These are phyloP conservation scores for Ophioceras dolichostomum DNA, from an alignment of 2,329 filamentous ascomycete genomes.

Conservation along the genomic window DNA sequence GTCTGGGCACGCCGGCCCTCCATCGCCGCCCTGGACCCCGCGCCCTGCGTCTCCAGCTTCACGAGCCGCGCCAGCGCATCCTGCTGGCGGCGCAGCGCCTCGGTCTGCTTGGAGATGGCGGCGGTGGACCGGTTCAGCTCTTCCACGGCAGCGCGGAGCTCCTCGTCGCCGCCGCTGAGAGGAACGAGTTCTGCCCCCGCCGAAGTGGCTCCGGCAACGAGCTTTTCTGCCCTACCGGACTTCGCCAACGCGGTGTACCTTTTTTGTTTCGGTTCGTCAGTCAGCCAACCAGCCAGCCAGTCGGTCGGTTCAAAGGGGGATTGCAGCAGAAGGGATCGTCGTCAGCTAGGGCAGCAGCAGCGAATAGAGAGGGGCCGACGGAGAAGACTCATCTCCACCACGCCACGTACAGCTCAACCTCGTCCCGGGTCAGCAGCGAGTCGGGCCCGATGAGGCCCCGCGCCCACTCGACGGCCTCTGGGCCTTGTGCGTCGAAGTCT, in stretches of 20 bases:
- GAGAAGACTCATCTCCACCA: neutral
- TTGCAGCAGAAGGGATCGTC: no score
- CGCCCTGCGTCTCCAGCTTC: constrained; percentile 24
- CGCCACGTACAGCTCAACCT: constrained; percentile 36
- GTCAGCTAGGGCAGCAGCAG: neutral
- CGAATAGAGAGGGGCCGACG: neutral
- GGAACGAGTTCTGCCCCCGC: constrained; percentile 30
- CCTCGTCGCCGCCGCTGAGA: constrained; percentile 44
- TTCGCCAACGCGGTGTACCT: constrained; percentile 39
- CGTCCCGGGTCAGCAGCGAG: constrained; percentile 40
- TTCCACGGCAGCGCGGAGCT: constrained; percentile 47
- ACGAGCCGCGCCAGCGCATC: constrained; percentile 43
- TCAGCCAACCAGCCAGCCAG: no score
- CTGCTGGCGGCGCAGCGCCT: constrained; percentile 47
- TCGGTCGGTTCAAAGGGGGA: no score
- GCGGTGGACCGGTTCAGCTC: constrained; percentile 53
- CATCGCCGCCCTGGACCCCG: constrained; percentile 20
- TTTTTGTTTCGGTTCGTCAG: no score
- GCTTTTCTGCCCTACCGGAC: constrained; percentile 32
- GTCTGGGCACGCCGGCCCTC: constrained; percentile 22
- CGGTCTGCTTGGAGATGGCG: constrained; percentile 51
- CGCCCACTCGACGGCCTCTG: constrained; percentile 33
- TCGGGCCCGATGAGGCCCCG: constrained; percentile 32
- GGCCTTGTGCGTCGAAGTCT: constrained; percentile 21
- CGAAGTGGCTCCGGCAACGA: constrained; percentile 29